Evolutionary conservation across 768 basidiomycete species (phyloP).

Genomic region (Boletus rufocinnamomeus): DNA sequence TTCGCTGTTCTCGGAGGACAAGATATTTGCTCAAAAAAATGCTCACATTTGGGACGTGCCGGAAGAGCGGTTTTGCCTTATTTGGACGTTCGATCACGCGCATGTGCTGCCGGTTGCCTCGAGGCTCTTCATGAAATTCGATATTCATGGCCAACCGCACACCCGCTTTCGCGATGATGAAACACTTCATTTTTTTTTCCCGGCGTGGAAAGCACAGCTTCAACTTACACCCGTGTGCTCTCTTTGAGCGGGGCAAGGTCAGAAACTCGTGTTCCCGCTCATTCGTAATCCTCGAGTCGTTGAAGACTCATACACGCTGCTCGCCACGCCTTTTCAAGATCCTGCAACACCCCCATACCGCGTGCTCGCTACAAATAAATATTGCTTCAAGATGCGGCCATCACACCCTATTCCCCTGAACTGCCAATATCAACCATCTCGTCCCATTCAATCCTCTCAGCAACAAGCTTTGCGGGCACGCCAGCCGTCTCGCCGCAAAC

Average conservation of each 20-base stretch:
- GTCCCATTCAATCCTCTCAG: conserved; percentile 19
- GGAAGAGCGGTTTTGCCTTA: conserved; percentile 1
- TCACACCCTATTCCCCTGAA: conserved; percentile 26
- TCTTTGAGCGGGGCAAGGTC: conserved; percentile 27
- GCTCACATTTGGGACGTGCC: neutral
- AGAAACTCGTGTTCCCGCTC: conserved; percentile 31
- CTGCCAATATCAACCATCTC: conserved; percentile 30
- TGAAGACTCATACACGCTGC: conserved; percentile 24
- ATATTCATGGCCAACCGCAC: neutral
- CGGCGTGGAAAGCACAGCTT: conserved; percentile 24
- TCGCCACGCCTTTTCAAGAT: conserved; percentile 33
- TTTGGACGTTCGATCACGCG: conserved; percentile 2
- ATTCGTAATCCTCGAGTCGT: conserved; percentile 13
- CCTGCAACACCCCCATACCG: conserved; percentile 29
- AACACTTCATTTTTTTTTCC: conserved; percentile 13
- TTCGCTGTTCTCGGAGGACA: neutral
- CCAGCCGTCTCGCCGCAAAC: conserved; percentile 38
- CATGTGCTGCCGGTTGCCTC: conserved; percentile 25
- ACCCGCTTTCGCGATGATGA: conserved; percentile 14
- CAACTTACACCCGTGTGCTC: conserved; percentile 19
- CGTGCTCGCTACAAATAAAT: conserved; percentile 29
- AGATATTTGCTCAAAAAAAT: too few species aligned
- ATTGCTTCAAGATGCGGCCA: conserved; percentile 32
- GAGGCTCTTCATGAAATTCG: conserved; percentile 18
- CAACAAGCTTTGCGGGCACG: conserved; percentile 26